These are phyloP conservation scores for Fusarium austroafricanum DNA, from an alignment of 2,329 filamentous ascomycete species.

Conservation along the genomic window DNA sequence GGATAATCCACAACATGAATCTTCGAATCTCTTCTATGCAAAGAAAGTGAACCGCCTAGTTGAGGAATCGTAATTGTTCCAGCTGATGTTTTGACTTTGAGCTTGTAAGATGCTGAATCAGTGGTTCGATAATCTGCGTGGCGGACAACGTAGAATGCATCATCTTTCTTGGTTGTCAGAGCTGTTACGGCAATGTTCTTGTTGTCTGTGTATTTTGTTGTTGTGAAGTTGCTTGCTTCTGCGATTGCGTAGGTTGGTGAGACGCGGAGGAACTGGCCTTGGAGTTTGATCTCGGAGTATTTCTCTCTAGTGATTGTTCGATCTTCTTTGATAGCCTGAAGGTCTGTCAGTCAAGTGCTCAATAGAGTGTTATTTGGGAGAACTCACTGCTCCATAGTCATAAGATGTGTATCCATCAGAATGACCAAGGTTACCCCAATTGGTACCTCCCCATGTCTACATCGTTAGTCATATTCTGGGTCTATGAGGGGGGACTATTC, in stretches of 20 bases:
- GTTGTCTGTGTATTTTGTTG: slow-evolving; percentile 64
- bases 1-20: slow-evolving; percentile 75
- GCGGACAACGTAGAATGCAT: slow-evolving; percentile 73
- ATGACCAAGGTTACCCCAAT: slow-evolving; percentile 84
- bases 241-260: slow-evolving; percentile 76
- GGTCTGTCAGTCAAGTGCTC: accelerated
- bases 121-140: slow-evolving; percentile 74
- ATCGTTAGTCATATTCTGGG: background rate
- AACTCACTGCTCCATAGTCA: slow-evolving; percentile 61
- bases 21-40: slow-evolving; percentile 74
- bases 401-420: slow-evolving; percentile 72
- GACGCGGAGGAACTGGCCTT: slow-evolving; percentile 79
- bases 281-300: slow-evolving; percentile 81
- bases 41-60: slow-evolving; percentile 64
- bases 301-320: slow-evolving; percentile 77
- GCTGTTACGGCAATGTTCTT: slow-evolving; percentile 69
- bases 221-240: slow-evolving; percentile 61
- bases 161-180: slow-evolving; percentile 62
- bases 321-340: slow-evolving; percentile 70
- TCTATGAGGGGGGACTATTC: accelerated
- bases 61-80: slow-evolving; percentile 66
- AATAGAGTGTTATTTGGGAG: accelerated
- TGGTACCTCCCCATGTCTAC: slow-evolving; percentile 79
- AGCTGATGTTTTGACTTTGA: slow-evolving; percentile 70
- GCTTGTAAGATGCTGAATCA: slow-evolving; percentile 68